A percentile compares a stretch with the other conserved stretches of the same genome.
Conservation (phyloP, 2,329 filamentous ascomycete genomes). For the Cladophialophora immunda region DNA sequence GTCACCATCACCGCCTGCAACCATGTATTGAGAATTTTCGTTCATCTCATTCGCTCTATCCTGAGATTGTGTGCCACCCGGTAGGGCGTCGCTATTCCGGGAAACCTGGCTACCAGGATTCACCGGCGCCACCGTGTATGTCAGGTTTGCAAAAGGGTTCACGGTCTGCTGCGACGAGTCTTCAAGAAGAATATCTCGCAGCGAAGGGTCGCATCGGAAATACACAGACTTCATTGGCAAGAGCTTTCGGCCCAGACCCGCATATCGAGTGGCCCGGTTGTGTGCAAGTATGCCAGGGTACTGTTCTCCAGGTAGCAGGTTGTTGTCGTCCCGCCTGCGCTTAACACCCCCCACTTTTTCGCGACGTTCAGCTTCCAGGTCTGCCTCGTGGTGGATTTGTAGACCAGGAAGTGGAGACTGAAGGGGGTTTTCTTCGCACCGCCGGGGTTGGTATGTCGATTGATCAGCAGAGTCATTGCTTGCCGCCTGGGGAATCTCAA, state of each 20-base stretch:
- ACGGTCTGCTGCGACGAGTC: background rate
- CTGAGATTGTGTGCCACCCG: background rate
- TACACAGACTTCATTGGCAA: background rate
- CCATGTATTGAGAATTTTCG: background rate
- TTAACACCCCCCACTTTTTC: background rate
- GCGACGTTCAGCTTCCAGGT: background rate
- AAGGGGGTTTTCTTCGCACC: background rate
- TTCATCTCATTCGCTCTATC: background rate
- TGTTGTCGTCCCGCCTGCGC: background rate
- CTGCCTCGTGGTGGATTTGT: background rate
- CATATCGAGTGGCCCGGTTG: background rate
- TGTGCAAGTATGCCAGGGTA: background rate
- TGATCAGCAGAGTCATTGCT: background rate
- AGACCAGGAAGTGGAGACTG: background rate
- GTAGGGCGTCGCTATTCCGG: background rate
- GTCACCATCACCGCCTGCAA: background rate
- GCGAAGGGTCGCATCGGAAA: background rate
- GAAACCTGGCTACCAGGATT: background rate
- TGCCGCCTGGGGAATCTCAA: background rate
- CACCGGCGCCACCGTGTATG: background rate
- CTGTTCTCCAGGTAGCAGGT: background rate
- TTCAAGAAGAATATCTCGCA: background rate
- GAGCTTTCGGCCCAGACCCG: background rate
- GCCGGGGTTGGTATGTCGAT: background rate
- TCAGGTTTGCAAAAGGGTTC: background rate